Evolutionary conservation across 371 early-diverging fungal genomes (phyloP).

Genomic region (Choanephora cucurbitarum): DNA sequence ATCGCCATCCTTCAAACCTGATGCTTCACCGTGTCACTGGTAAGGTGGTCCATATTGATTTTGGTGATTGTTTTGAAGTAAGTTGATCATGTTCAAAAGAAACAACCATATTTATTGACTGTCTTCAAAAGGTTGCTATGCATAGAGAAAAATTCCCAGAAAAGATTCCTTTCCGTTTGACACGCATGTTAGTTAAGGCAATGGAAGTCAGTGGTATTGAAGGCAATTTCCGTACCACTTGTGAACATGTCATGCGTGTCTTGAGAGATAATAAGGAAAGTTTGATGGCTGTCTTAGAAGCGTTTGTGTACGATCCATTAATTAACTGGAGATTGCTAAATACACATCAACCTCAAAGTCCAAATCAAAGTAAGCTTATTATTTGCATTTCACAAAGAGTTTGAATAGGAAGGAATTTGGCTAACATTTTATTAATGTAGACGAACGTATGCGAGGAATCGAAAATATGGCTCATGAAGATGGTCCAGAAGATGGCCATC

Average conservation of each 20-base stretch:
- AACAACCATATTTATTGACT: neutral
- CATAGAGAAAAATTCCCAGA: slow-evolving; percentile 98
- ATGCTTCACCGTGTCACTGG: slow-evolving; percentile 94
- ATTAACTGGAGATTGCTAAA: slow-evolving; percentile 88
- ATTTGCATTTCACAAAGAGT: too few relatives aligned
- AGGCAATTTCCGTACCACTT: slow-evolving; percentile 94
- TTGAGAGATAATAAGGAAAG: slow-evolving; percentile 95
- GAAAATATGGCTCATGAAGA: slow-evolving; percentile 42
- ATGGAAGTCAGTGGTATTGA: slow-evolving; percentile 98
- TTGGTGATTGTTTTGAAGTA: slow-evolving; percentile 99
- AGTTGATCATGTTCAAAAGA: slow-evolving; percentile 7
- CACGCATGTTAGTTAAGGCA: slow-evolving; percentile 97
- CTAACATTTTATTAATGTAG: slow-evolving; percentile 14
- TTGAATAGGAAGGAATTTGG: neutral
- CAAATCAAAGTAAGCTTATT: slow-evolving; percentile 40
- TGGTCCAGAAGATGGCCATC: slow-evolving; percentile 45
- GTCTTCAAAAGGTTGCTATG: slow-evolving; percentile 75
- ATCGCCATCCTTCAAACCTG: slow-evolving; percentile 97
- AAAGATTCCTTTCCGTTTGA: slow-evolving; percentile 97
- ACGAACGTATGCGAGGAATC: slow-evolving; percentile 44
- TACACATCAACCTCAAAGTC: slow-evolving; percentile 43
- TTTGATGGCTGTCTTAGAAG: slow-evolving; percentile 98
- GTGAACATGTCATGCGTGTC: slow-evolving; percentile 96
- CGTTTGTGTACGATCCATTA: slow-evolving; percentile 97
- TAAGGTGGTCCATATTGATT: slow-evolving; percentile 98